Conservation (phyloP, 139 green algal genomes). For the Chlorella sp. region DNA sequence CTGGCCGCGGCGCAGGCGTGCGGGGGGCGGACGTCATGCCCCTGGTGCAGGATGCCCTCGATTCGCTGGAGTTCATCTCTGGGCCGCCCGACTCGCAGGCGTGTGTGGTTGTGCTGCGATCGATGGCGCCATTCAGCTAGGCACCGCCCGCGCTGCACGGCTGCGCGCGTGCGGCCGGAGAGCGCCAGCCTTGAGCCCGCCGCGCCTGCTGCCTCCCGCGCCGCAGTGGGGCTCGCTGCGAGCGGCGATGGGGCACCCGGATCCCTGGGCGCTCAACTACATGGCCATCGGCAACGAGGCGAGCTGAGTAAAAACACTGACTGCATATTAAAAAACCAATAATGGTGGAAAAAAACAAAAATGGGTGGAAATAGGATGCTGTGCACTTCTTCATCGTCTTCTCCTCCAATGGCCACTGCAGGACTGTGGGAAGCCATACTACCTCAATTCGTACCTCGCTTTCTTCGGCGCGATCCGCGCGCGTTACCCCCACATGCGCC, state of each 20-base stretch:
- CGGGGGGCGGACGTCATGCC: conserved; percentile 1
- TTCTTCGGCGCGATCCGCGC: conserved; percentile 51
- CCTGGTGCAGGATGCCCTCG: conserved; percentile 55
- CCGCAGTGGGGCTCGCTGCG: conserved; percentile 55
- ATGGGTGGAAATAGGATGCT: too few species aligned
- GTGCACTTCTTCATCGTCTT: neutral
- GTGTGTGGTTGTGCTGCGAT: neutral
- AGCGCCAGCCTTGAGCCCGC: neutral
- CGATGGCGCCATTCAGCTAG: too few species aligned
- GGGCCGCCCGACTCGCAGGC: conserved; percentile 28
- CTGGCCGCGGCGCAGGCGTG: too few species aligned
- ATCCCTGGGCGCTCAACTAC: conserved; percentile 64
- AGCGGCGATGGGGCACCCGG: conserved; percentile 57
- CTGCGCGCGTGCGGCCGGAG: neutral
- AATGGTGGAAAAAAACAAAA: too few species aligned
- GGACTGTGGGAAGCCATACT: conserved; percentile 52
- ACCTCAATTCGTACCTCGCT: conserved; percentile 50
- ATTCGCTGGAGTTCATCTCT: conserved; percentile 66
- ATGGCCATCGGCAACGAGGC: conserved; percentile 75
- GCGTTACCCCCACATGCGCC: conserved; percentile 51
- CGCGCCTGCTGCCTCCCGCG: neutral
- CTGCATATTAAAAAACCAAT: neutral
- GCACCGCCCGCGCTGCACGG: too few species aligned
- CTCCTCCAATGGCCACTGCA: conserved; percentile 5
- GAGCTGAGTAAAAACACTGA: neutral